Conservation (phyloP, 2,329 filamentous ascomycete species). For the Domatiomyces globalis region DNA sequence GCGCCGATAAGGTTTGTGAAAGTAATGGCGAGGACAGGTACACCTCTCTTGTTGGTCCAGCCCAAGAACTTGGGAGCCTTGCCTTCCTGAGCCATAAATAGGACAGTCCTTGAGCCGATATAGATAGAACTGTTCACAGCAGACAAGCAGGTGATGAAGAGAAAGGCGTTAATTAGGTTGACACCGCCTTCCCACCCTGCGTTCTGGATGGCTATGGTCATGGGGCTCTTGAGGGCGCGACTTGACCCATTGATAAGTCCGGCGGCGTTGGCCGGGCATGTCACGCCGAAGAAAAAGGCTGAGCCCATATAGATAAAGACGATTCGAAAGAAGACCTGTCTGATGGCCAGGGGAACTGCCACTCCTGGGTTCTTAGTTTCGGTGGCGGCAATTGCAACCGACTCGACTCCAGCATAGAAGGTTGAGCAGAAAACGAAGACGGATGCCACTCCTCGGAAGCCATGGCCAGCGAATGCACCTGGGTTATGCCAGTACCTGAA, state of each 20-base stretch:
- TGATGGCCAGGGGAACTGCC: conserved; percentile 32
- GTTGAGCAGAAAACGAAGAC: conserved; percentile 27
- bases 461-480: conserved; percentile 24
- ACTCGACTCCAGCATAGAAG: conserved; percentile 26
- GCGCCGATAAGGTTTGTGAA: conserved; percentile 13
- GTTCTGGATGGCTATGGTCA: conserved; percentile 59
- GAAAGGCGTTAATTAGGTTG: conserved; percentile 65
- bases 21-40: conserved; percentile 11
- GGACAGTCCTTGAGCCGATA: conserved; percentile 52
- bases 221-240: conserved; percentile 54
- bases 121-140: conserved; percentile 66
- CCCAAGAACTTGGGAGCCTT: conserved; percentile 59
- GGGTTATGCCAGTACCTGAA: conserved; percentile 28
- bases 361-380: conserved; percentile 32
- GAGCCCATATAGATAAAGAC: conserved; percentile 50
- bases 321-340: conserved; percentile 30
- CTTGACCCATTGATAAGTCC: conserved; percentile 48
- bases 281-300: conserved; percentile 61
- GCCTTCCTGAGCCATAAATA: conserved; percentile 60
- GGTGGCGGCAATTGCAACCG: conserved; percentile 31
- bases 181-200: conserved; percentile 61
- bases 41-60: conserved; percentile 44
- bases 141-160: conserved; percentile 57
- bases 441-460: conserved; percentile 25
- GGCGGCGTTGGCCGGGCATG: conserved; percentile 53